Conservation (phyloP, 345 rosid species). For the Iberis pinnata region DNA sequence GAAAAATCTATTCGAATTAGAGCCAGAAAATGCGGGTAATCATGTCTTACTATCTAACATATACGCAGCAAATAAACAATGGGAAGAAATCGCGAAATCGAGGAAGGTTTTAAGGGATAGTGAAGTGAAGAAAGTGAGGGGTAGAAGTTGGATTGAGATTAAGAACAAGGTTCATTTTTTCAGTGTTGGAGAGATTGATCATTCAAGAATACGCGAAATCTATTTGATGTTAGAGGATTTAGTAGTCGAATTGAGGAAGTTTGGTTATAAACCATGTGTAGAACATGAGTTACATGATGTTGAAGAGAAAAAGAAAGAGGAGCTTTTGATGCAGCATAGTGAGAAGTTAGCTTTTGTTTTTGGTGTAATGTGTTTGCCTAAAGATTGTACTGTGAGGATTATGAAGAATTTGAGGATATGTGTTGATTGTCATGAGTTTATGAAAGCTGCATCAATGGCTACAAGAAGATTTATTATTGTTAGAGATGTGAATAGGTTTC, state of each 20-base stretch:
- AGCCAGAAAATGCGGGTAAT: constrained; percentile 78
- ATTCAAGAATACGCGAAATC: constrained; percentile 53
- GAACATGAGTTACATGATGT: constrained; percentile 55
- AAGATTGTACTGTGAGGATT: constrained; percentile 44
- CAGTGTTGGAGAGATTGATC: constrained; percentile 50
- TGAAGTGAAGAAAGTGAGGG: constrained; percentile 52
- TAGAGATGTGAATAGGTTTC: constrained; percentile 65
- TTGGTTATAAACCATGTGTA: constrained; percentile 44
- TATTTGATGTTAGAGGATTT: constrained; percentile 39
- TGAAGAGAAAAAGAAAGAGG: constrained; percentile 45
- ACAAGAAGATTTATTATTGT: constrained; percentile 48
- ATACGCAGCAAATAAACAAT: constrained; percentile 50
- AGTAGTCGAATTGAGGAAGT: constrained; percentile 40
- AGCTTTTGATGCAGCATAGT: constrained; percentile 55
- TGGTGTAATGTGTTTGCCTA: constrained; percentile 47
- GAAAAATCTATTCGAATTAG: constrained; percentile 51
- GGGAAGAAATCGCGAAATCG: constrained; percentile 57
- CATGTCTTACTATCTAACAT: constrained; percentile 56
- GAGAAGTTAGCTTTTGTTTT: constrained; percentile 66
- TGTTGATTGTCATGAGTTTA: constrained; percentile 75
- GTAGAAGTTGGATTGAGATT: constrained; percentile 77
- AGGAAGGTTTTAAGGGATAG: constrained; percentile 52
- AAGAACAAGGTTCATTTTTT: constrained; percentile 59
- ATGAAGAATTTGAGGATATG: constrained; percentile 75
- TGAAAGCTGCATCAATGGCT: constrained; percentile 52